phyloP scores from a whole-genome alignment of 208 protist species.

The Wallacemonas collosoma region DNA sequence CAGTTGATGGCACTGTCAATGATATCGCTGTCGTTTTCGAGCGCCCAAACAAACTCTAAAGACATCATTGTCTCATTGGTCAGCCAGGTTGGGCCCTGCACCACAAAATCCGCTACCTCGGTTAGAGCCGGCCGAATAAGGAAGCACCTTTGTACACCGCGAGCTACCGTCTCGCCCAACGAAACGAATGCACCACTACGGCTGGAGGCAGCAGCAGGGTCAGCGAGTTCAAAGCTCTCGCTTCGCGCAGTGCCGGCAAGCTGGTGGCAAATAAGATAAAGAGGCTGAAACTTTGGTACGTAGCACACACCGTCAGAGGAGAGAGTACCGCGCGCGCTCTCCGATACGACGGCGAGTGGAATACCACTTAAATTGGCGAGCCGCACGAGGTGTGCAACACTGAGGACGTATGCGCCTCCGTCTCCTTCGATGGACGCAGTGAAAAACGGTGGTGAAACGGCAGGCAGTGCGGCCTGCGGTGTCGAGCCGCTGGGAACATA shows the following conservation, averaged over 20 bases:
- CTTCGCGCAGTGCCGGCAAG: not conserved
- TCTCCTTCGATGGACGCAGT: not conserved
- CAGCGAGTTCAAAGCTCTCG: constrained; percentile 27
- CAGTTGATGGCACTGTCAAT: no score
- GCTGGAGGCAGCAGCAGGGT: constrained; percentile 32
- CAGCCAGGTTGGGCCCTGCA: constrained; percentile 12
- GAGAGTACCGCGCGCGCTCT: not conserved
- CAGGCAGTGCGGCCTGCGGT: not conserved
- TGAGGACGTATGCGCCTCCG: not conserved
- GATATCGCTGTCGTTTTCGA: not conserved
- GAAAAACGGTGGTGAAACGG: constrained; percentile 5
- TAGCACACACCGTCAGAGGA: constrained; percentile 31
- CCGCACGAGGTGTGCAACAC: not conserved
- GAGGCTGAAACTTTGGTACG: constrained; percentile 40
- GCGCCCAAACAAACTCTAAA: constrained; percentile 3
- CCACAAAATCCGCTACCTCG: constrained; percentile 1
- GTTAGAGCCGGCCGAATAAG: not conserved
- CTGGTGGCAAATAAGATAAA: constrained; percentile 30
- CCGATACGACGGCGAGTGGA: not conserved
- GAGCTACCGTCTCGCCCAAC: constrained; percentile 9
- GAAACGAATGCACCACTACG: constrained; percentile 45
- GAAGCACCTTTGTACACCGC: constrained; percentile 1
- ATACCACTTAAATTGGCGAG: not conserved
- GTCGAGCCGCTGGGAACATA: not conserved
- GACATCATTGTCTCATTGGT: not conserved